Evolutionary conservation across 805 yeast species (phyloP).

Genomic region (Starmerella vaccinii): DNA sequence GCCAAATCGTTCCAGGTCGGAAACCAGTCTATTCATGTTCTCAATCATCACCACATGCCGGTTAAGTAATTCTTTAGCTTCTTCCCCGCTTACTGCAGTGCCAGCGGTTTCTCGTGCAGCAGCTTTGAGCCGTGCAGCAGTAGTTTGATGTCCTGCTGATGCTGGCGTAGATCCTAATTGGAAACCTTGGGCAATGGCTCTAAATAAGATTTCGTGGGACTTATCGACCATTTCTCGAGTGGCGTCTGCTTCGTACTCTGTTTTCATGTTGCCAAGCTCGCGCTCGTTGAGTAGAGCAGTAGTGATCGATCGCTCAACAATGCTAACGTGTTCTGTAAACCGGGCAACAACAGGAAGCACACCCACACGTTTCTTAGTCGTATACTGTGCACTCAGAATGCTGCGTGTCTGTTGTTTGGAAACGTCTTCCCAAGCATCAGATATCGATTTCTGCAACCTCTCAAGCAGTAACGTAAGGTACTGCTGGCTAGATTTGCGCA

Average conservation of each 20-base stretch:
- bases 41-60: constrained; percentile 41
- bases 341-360: constrained; percentile 39
- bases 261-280: not conserved
- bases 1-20: constrained; percentile 24
- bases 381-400: constrained; percentile 35
- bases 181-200: constrained; percentile 26
- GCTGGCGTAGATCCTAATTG: constrained; percentile 17
- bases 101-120: constrained; percentile 16
- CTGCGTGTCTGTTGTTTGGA: constrained; percentile 43
- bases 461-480: constrained; percentile 43
- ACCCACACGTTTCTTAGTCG: constrained; percentile 34
- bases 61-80: constrained; percentile 33
- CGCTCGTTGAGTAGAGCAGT: constrained; percentile 13
- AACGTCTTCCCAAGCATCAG: constrained; percentile 49
- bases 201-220: constrained; percentile 21
- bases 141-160: constrained; percentile 4
- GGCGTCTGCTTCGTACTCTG: constrained; percentile 4
- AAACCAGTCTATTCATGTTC: constrained; percentile 43
- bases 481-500: constrained; percentile 53
- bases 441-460: constrained; percentile 43
- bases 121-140: constrained; percentile 17
- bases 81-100: constrained; percentile 19
- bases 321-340: constrained; percentile 35
- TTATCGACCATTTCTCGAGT: constrained; percentile 19
- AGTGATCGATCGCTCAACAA: constrained; percentile 14